Evolutionary conservation across 78 protist species (phyloP).

Genomic region (Protostelium mycophagum): DNA sequence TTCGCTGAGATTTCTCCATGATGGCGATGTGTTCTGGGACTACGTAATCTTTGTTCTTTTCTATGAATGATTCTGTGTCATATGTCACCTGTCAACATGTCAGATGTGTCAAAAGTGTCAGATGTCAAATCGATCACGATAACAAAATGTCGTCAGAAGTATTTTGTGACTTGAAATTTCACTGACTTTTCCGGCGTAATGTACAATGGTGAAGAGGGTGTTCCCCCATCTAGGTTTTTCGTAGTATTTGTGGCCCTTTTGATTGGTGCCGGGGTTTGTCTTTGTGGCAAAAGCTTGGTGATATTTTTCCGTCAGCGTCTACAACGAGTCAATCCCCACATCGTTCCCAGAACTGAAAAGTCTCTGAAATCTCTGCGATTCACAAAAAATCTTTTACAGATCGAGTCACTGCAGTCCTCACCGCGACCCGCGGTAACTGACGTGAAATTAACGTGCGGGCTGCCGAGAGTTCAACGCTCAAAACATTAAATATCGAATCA

Average conservation of each 20-base stretch:
- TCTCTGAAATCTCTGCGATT: constrained; percentile 24
- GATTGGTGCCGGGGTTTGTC: constrained; percentile 16
- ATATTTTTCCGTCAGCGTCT: neutral
- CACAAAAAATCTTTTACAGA: too few relatives aligned
- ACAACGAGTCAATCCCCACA: constrained; percentile 5
- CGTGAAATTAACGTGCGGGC: too few relatives aligned
- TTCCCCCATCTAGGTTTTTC: constrained; percentile 38
- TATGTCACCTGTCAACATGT: too few relatives aligned
- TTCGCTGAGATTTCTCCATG: constrained; percentile 15
- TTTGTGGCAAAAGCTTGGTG: neutral
- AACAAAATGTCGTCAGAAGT: neutral
- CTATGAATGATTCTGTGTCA: constrained; percentile 68
- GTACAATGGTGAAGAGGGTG: constrained; percentile 66
- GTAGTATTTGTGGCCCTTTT: constrained; percentile 27
- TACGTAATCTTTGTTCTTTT: constrained; percentile 80
- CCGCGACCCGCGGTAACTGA: too few relatives aligned
- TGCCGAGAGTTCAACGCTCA: neutral
- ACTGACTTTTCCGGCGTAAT: constrained; percentile 89
- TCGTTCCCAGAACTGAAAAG: constrained; percentile 31
- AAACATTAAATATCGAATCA: neutral
- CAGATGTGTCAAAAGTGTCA: neutral
- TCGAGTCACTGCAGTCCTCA: too few relatives aligned
- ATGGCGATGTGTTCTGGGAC: constrained; percentile 55
- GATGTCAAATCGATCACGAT: neutral
- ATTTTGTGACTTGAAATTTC: neutral